Evolutionary conservation across 75 land plant genomes (phyloP), one percentile per base, ranked within the genome.

Genomic region (Pinus taeda): DNA sequence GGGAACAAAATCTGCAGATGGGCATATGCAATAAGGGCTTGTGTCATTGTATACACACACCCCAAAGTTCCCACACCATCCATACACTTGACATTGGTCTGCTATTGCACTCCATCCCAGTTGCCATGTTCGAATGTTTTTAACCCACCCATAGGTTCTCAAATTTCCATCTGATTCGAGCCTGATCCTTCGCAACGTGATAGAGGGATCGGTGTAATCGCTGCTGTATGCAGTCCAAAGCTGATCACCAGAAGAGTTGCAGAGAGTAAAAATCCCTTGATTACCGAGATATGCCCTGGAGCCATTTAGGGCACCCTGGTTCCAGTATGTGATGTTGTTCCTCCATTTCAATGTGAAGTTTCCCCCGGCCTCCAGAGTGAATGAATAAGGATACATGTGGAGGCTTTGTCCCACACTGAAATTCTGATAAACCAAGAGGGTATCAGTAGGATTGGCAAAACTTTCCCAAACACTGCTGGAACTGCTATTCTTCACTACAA

Each of bases 21-120:
- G 85, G 60, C 95, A 93, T 6, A 63, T 59, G 74, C 95, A 93
- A 33, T 78, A 36, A 6, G 89, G 89, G 21, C 70, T 36, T 1
- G 84, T 72, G 18, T 83, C 85, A 39, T 85, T 83, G 80, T 92
- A 92, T 55, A 79, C 75, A 78, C 96, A 93, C 2, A 93, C 77
- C 14, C 96, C 94, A 73, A 83, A 74, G 57, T 85, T 81, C 6
- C 96, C 96, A 84, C 96, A 93, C 66, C 64, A 88, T 14, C 92
- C 89, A 74, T 76, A 93, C 18, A 93, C 88, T 75, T 84, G 57
- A 76, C 96, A 93, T 75, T 89, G 88, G 63, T 93, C 91, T 13
- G 42, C 12, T 37, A 93, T 80, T 20, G 96, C 96, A 15, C 81
- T 71, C 96, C 96, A 93, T 64, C 81, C 81, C 21, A 15, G 76